phyloP scores from a whole-genome alignment of 352 stramenopile genomes.

The Globisporangium spinosum region DNA sequence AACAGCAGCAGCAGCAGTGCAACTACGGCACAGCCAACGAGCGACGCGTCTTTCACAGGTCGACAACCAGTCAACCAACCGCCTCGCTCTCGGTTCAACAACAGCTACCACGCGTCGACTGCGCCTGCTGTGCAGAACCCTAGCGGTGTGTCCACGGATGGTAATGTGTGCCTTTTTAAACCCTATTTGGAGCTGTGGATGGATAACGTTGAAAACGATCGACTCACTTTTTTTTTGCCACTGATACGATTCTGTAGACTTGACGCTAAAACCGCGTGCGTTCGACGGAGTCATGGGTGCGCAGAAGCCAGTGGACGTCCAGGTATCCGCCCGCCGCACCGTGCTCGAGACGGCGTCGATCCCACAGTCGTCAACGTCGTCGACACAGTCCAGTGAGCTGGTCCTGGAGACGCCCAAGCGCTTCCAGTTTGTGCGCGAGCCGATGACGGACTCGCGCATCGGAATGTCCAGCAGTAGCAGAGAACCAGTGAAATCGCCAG shows the following conservation, averaged over 20 bases:
- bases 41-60: slow-evolving; percentile 12
- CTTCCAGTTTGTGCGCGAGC: slow-evolving; percentile 76
- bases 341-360: slow-evolving; percentile 29
- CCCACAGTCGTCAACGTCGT: slow-evolving; percentile 27
- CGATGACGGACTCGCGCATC: slow-evolving; percentile 58
- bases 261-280: slow-evolving; percentile 39
- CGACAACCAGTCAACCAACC: slow-evolving; percentile 41
- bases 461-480: slow-evolving; percentile 20
- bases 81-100: slow-evolving; percentile 48
- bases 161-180: slow-evolving; percentile 20
- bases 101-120: slow-evolving; percentile 34
- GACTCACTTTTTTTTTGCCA: neutral
- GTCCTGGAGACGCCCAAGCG: slow-evolving; percentile 60
- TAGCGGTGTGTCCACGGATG: slow-evolving; percentile 31
- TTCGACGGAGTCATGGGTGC: slow-evolving; percentile 22
- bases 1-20: neutral
- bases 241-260: slow-evolving; percentile 23
- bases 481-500: slow-evolving; percentile 39
- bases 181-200: neutral
- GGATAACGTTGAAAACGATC: neutral
- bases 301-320: slow-evolving; percentile 20
- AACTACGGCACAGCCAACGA: neutral
- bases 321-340: slow-evolving; percentile 21
- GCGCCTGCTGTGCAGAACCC: slow-evolving; percentile 22
- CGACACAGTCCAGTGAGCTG: slow-evolving; percentile 23